Conservation (phyloP, 257 asterid genomes). For the Nicotiana benthamiana region DNA sequence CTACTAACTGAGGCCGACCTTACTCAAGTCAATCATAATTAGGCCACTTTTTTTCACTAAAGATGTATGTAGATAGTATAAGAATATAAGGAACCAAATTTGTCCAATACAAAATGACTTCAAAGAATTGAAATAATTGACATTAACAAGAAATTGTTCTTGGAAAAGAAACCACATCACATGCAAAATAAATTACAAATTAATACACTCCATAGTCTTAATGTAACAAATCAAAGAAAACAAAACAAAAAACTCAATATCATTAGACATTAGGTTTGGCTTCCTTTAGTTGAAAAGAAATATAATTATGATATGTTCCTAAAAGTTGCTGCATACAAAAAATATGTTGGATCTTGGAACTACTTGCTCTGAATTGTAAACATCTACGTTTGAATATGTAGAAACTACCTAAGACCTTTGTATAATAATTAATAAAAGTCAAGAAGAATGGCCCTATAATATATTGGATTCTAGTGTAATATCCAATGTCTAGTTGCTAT, state of each 20-base stretch:
- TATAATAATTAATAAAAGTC: conserved; percentile 4
- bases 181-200: not conserved
- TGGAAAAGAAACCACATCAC: not conserved
- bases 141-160: not conserved
- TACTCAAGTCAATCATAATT: too few relatives aligned
- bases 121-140: not conserved
- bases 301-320: conserved; percentile 4
- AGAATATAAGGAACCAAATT: too few relatives aligned
- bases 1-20: too few relatives aligned
- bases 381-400: conserved; percentile 8
- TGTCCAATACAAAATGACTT: too few relatives aligned
- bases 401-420: conserved; percentile 6
- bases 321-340: conserved; percentile 7
- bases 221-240: not conserved
- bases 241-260: not conserved
- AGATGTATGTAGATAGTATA: too few relatives aligned
- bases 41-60: too few relatives aligned
- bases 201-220: not conserved
- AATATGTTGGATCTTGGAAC: not conserved
- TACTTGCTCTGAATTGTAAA: conserved; percentile 23
- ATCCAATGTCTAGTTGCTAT: not conserved
- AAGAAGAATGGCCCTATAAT: not conserved
- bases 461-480: not conserved
- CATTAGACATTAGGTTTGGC: not conserved
- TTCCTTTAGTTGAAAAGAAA: conserved; percentile 6